Base-by-base conservation (phyloP, 2,329 filamentous ascomycete genomes). In the Epichloe hybrida region DNA sequence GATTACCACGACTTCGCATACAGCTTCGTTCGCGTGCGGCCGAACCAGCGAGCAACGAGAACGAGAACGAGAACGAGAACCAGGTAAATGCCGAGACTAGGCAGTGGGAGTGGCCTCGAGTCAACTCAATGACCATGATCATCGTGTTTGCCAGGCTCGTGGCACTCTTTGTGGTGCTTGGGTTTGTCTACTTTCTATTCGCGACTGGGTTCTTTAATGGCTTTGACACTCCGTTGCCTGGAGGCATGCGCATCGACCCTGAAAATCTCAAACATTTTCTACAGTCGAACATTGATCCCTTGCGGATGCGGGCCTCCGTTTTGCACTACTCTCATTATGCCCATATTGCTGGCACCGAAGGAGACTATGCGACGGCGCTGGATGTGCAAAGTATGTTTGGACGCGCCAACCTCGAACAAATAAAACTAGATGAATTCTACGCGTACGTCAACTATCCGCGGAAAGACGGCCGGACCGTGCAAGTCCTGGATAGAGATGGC, bases 401-500 rank as follows among this genome's bases (percentile, higher is more conserved):
- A 57, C 76, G 75, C 48, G 82, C 83, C 44, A 78, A 80, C 4
- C 74, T 98, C 61, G 89, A 95, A 58, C 74, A 84, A 52, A 82
- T 95, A 27, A 70, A 73, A 47, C 75, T 88, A 60, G 85, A 95
- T 59, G 80, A 88, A 62, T 95, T 87, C 65, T 77, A 84, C 59
- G 90, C 94, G 15, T 97, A 96, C 64, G 72, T 97, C 61, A 97
- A 97, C 66, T 98, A 95, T 64, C 89, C 93, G 0, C 84, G 75
- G 55, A 70, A 76, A 31, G 83, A 80, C 53, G 93, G 91, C 12
- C 77, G 93, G 47, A 79, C 82, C 52, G 83, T 98, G 39, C 82
- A 90, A 54, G 86, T 98, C 48, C 72, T 95, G 54, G 81, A 84
- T 37, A 76, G 76, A 0, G 79, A 83, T 49, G 82, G 75, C 2